Base-by-base conservation (phyloP, 768 basidiomycete species). In the Lactifluus volemus region DNA sequence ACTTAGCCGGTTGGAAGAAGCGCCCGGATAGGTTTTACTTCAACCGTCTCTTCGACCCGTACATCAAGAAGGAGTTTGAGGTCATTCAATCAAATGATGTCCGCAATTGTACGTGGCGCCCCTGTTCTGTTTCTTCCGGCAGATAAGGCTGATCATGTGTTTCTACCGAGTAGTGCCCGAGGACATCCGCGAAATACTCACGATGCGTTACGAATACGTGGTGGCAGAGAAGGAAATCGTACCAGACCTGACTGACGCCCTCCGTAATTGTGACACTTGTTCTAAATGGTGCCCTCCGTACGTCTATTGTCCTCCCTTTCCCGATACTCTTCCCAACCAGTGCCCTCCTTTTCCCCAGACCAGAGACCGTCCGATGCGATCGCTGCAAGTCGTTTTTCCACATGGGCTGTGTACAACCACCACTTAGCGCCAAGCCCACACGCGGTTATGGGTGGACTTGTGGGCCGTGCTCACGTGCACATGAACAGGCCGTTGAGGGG, bases 371-470 rank as follows among this genome's bases (percentile, higher is more conserved):
- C 56, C 86, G 85, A 70, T 96, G 92, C 76, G 90, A 91, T 70
- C 80, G 87, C 50, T 98, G 96, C 81, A 92, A 93, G 76, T 84
- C 83, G 57, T 89, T 85, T 75, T 98, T 94, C 75, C 96, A 98
- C 73, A 96, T 98, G 89, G 73, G 79, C 59, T 98, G 96, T 70
- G 88, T 97, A 55, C 88, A 91, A 65, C 96, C 96, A 25, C 96
- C 96, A 3, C 76, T 98, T 8, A 77, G 81, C 17, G 88, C 88
- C 2, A 98, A 98, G 72, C 96, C 96, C 14, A 92, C 93, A 25
- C 84, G 92, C 64, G 96, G 96, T 49, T 98, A 98, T 74, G 92
- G 91, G 21, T 98, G 96, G 96, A 92, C 93, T 10, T 98, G 96
- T 68, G 90, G 91, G 0, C 92, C 93, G 1, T 98, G 95, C 72